Conservation (phyloP, 2,329 filamentous ascomycete species). For the Hypoxylon sp. region DNA sequence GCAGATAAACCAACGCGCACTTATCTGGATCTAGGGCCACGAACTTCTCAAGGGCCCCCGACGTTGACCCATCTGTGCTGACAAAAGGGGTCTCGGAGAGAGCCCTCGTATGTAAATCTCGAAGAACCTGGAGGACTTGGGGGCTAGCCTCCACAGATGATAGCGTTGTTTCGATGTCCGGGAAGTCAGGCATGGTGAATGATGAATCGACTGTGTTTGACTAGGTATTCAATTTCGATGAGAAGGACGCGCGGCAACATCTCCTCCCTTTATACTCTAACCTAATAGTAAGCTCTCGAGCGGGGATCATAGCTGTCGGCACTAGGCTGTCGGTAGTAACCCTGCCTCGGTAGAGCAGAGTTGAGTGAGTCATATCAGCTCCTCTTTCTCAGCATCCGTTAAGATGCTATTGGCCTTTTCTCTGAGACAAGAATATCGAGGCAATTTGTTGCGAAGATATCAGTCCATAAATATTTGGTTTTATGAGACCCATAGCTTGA, state of each 20-base stretch:
- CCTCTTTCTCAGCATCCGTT: constrained; percentile 16
- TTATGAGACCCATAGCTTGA: neutral
- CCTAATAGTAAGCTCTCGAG: neutral
- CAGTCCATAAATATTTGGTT: neutral
- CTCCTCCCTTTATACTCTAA: constrained; percentile 17
- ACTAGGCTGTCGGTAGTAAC: constrained; percentile 9
- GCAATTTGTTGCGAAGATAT: neutral
- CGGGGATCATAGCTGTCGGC: constrained; percentile 8
- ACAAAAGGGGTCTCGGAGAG: constrained; percentile 52
- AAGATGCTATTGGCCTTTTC: neutral
- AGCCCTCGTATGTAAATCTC: constrained; percentile 53
- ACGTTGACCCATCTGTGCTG: constrained; percentile 47
- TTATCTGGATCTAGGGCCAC: constrained; percentile 73
- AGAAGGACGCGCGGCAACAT: neutral
- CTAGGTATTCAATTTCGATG: neutral
- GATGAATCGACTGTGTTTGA: constrained; percentile 12
- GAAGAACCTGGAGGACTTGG: constrained; percentile 50
- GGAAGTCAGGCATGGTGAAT: constrained; percentile 29
- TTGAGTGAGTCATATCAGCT: constrained; percentile 28
- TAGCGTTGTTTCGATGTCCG: constrained; percentile 52
- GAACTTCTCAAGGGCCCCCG: constrained; percentile 57
- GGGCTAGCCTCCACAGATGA: constrained; percentile 52
- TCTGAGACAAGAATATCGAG: neutral
- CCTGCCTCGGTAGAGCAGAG: constrained; percentile 8
- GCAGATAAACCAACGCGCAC: constrained; percentile 68